Evolutionary conservation across 495 filamentous ascomycete genomes (phyloP), one percentile per base, ranked within the genome.

Genomic region (Aspergillus ellipticus): DNA sequence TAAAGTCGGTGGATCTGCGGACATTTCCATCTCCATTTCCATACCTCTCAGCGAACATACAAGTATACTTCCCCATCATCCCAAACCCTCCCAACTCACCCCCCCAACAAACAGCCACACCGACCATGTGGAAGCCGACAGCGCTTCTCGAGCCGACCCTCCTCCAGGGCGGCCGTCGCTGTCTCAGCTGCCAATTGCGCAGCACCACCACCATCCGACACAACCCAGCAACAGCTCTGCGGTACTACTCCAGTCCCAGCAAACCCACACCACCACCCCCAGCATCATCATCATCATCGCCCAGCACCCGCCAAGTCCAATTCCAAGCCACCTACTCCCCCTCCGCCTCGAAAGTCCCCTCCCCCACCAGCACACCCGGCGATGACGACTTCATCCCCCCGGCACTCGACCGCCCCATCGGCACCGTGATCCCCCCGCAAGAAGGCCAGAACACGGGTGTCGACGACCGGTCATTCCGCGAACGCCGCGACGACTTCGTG

Each of bases 381-480:
- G 82, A 85, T 60, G 64, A 76, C 49, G 69, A 85, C 43, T 88
- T 87, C 67, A 82, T 79, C 15, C 89, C 88, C 19, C 85, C 82
- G 51, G 80, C 82, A 19, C 80, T 97, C 16, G 73, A 81, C 47
- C 83, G 89, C 21, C 93, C 94, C 24, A 89, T 98, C 57, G 94
- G 94, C 55, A 80, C 94, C 49, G 67, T 73, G 6, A 65, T 79
- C n/a, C 85, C 90, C 0, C 94, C 94, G 0, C 57, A 73, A 31
- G 75, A 84, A 28, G 91, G 89, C 45, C 80, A 96, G 64, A 97
- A 96, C 66, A 85, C 81, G 13, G 90, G 91, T 13, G 66, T 88
- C 58, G 91, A 96, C 60, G 29, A 46, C 3, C 84, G 91, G 16
- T 79, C 85, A 8, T 72, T 84, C 62, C 73, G 77, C 42, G 73